Evolutionary conservation across 495 filamentous ascomycete genomes (phyloP).

Genomic region (Clohesyomyces aquaticus): DNA sequence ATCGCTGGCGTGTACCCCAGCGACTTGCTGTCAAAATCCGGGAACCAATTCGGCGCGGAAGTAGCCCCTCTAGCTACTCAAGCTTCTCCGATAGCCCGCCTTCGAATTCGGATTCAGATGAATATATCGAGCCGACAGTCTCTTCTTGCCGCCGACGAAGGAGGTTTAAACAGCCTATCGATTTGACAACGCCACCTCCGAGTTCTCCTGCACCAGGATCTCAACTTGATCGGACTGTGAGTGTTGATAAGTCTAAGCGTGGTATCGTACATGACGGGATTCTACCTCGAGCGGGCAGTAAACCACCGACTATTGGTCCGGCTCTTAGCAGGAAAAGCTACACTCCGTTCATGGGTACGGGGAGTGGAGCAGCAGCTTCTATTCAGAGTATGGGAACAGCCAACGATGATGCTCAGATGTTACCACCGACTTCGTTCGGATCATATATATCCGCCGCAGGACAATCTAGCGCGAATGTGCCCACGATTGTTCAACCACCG

Average conservation of each 20-base stretch:
- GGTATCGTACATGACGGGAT: neutral
- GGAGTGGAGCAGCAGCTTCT: no score
- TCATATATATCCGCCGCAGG: neutral
- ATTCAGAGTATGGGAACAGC: no score
- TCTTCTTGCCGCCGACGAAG: neutral
- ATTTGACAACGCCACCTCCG: neutral
- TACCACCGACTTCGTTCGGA: neutral
- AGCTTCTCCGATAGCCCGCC: no score
- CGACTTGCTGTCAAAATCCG: neutral
- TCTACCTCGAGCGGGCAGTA: neutral
- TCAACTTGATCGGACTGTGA: neutral
- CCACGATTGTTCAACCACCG: no score
- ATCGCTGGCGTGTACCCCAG: neutral
- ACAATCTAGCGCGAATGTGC: no score
- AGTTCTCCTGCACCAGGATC: neutral
- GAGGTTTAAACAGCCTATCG: neutral
- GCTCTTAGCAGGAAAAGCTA: neutral
- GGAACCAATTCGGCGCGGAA: neutral
- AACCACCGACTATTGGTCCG: neutral
- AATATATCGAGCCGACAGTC: neutral
- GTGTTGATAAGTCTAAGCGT: neutral
- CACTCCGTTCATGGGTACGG: neutral
- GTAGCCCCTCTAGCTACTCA: no score
- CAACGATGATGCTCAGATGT: neutral
- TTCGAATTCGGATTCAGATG: neutral